Percentiles rank a stretch among this genome's conserved stretches.
Conservation (phyloP, 2,329 filamentous ascomycete genomes). For the Lizonia empirigonia region DNA sequence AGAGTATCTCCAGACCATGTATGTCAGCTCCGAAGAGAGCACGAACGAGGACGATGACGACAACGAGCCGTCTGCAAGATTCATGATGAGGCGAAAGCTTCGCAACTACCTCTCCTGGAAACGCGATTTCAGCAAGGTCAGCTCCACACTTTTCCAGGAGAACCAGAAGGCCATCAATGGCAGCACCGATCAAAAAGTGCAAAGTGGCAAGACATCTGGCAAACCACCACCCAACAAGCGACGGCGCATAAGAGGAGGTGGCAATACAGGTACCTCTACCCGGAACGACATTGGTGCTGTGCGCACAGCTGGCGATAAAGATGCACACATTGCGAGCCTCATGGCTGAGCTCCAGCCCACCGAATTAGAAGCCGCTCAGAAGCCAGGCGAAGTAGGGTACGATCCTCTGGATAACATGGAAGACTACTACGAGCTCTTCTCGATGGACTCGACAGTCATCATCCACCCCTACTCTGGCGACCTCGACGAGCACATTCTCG, state of each 20-base stretch:
- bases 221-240: conserved; percentile 83
- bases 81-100: conserved; percentile 89
- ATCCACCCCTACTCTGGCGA: conserved; percentile 95
- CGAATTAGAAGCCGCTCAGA: conserved; percentile 75
- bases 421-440: conserved; percentile 87
- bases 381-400: conserved; percentile 69
- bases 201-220: conserved; percentile 56
- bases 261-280: conserved; percentile 62
- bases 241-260: conserved; percentile 81
- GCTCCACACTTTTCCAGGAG: conserved; percentile 75
- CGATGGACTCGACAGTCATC: conserved; percentile 86
- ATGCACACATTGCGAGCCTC: conserved; percentile 78
- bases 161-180: conserved; percentile 78
- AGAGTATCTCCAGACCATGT: conserved; percentile 91
- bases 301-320: conserved; percentile 77
- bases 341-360: conserved; percentile 84
- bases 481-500: conserved; percentile 93
- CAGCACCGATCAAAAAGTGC: conserved; percentile 62
- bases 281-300: conserved; percentile 76
- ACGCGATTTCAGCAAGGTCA: conserved; percentile 83
- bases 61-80: conserved; percentile 70
- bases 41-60: conserved; percentile 57
- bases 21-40: conserved; percentile 64
- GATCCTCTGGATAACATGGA: conserved; percentile 92
- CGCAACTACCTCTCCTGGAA: conserved; percentile 92